Evolutionary conservation across 352 stramenopile genomes (phyloP), one percentile per base, ranked within the genome.

Genomic region (Pilasporangium apinafurcum): DNA sequence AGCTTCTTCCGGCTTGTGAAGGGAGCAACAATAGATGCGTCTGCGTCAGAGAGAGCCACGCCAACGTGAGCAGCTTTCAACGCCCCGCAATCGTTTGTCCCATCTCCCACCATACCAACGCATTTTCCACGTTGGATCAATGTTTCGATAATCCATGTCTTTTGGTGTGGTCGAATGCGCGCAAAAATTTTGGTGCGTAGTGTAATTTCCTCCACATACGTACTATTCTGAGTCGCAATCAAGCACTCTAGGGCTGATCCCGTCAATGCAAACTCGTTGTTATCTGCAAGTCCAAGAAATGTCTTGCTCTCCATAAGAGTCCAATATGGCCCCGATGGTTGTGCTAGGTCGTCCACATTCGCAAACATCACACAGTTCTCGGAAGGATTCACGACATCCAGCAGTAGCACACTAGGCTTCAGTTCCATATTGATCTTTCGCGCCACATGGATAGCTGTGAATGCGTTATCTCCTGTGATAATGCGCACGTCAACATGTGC

Each of bases 11-110:
- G 63, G 35, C 79, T 95, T 13, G 86, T 96, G 47, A 97, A 97
- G n/a, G 86, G 86, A 33, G 86, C 65, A n/a, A 96, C 84, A 42
- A 89, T 65, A 41, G 77, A 92, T n/a, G 87, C 89, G 37, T 97
- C 86, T 5, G 84, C 77, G 53, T 86, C 69, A 25, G 81, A 95
- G 10, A 97, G 59, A 35, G 89, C 86, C 37, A 97, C 59, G 3
- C 88, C 88, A 26, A 96, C 76, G 54, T 97, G 88, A n/a, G 88
- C 88, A 0, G 82, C 73, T 53, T 94, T 95, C 3, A 96, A 56
- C 5, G 85, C 86, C n/a, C 88, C 88, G 48, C 85, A 96, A 49
- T 96, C 86, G 50, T 97, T 97, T 2, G 67, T 79, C 25, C 77
- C 77, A 36, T 89, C 76, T 10, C 76, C 76, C 5, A 75, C 71